Percentiles rank a stretch among this genome's conserved stretches.
These are phyloP conservation scores for Paraconiothyrium sp. DNA, from an alignment of 2,329 filamentous ascomycete genomes.

Conservation along the genomic window DNA sequence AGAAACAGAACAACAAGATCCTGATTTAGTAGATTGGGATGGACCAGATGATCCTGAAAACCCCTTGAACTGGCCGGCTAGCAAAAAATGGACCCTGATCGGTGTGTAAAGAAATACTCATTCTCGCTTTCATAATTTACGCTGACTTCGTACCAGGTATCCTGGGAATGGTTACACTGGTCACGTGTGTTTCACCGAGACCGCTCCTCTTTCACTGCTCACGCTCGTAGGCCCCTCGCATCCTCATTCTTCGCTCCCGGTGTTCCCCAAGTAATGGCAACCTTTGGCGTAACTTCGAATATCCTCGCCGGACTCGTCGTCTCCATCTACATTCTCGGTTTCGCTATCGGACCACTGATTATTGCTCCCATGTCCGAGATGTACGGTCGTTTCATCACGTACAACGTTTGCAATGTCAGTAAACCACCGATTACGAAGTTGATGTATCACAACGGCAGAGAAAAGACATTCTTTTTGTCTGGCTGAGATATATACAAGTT, in stretches of 20 bases:
- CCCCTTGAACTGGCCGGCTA: slow-evolving; percentile 50
- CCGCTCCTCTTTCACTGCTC: neutral
- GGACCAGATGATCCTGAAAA: slow-evolving; percentile 50
- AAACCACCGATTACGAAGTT: neutral
- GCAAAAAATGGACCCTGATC: slow-evolving; percentile 50
- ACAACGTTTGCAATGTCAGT: slow-evolving; percentile 48
- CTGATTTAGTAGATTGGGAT: slow-evolving; percentile 47
- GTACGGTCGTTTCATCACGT: slow-evolving; percentile 45
- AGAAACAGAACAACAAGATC: slow-evolving; percentile 27
- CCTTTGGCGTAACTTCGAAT: slow-evolving; percentile 43
- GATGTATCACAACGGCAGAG: neutral
- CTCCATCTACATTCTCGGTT: slow-evolving; percentile 51
- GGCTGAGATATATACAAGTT: neutral
- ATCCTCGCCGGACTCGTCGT: slow-evolving; percentile 49
- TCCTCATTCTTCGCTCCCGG: slow-evolving; percentile 65
- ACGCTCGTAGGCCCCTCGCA: slow-evolving; percentile 39
- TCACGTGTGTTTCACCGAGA: slow-evolving; percentile 37
- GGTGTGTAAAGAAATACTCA: slow-evolving; percentile 2
- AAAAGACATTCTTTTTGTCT: neutral
- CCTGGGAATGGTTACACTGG: slow-evolving; percentile 48
- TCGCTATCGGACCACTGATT: slow-evolving; percentile 49
- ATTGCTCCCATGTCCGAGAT: slow-evolving; percentile 51
- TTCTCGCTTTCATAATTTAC: too few relatives aligned
- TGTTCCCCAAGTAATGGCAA: slow-evolving; percentile 60
- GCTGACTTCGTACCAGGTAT: slow-evolving; percentile 12